phyloP scores from a whole-genome alignment of 768 basidiomycete species.

The Gyrodon lividus region DNA sequence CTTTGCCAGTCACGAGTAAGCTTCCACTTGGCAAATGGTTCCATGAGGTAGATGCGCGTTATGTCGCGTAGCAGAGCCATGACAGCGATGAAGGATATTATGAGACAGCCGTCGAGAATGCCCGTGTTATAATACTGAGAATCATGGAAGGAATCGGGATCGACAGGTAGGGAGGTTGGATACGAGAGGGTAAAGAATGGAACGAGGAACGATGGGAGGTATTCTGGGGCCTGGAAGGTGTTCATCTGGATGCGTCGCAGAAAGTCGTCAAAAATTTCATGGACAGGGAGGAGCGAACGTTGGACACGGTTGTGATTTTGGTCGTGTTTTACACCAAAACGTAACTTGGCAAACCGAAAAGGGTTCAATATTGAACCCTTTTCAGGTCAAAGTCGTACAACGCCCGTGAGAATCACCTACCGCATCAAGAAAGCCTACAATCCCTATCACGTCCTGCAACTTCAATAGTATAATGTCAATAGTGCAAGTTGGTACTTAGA shows the following conservation, averaged over 20 bases:
- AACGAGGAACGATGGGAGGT: slow-evolving; percentile 52
- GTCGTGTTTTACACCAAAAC: slow-evolving; percentile 37
- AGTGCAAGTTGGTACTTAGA: slow-evolving; percentile 15
- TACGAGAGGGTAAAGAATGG: slow-evolving; percentile 79
- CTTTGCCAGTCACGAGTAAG: slow-evolving; percentile 53
- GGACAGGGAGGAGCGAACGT: slow-evolving; percentile 18
- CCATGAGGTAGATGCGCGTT: slow-evolving; percentile 68
- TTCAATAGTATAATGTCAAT: too few species aligned
- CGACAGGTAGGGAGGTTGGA: slow-evolving; percentile 51
- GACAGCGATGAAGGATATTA: slow-evolving; percentile 76
- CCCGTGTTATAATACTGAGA: slow-evolving; percentile 73
- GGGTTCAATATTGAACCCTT: background rate
- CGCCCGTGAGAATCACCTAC: slow-evolving; percentile 24
- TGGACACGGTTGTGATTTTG: slow-evolving; percentile 20
- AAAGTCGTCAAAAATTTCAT: slow-evolving; percentile 38
- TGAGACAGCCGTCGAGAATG: slow-evolving; percentile 72
- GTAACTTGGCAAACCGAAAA: too few species aligned
- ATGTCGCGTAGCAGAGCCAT: slow-evolving; percentile 88
- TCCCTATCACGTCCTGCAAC: background rate
- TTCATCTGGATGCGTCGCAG: slow-evolving; percentile 37
- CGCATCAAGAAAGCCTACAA: slow-evolving; percentile 10
- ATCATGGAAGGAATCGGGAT: slow-evolving; percentile 71
- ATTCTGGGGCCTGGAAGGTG: slow-evolving; percentile 33
- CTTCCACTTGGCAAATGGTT: slow-evolving; percentile 80
- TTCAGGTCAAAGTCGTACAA: background rate